phyloP scores from a whole-genome alignment of 305 asterid genomes.

The Fraxinus angustifolia region DNA sequence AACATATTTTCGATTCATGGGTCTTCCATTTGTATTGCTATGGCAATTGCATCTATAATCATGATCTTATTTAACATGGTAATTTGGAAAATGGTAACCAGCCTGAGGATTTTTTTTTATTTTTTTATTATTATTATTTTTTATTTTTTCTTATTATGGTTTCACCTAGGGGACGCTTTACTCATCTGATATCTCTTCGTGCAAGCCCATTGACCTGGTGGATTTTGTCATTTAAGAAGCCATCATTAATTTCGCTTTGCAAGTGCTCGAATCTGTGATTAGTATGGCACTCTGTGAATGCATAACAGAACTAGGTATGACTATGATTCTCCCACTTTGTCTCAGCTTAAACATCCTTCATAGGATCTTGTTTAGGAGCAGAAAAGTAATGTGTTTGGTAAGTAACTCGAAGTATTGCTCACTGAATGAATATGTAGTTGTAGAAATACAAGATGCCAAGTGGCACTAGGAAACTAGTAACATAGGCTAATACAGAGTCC shows the following conservation, averaged over 20 bases:
- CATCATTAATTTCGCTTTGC: not conserved
- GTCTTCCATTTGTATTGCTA: not conserved
- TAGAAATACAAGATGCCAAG: not conserved
- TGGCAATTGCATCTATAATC: not conserved
- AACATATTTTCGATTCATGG: not conserved
- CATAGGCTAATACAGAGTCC: not conserved
- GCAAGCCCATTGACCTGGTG: not conserved
- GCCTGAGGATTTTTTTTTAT: not conserved
- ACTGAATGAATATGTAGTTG: not conserved
- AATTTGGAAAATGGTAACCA: not conserved
- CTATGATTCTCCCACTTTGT: not conserved
- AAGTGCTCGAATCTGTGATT: not conserved
- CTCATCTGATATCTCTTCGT: not conserved
- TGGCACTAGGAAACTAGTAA: not conserved
- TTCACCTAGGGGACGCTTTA: not conserved
- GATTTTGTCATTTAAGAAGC: not conserved
- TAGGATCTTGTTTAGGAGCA: not conserved
- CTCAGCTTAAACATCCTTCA: not conserved
- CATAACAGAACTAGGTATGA: not conserved
- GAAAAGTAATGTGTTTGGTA: not conserved
- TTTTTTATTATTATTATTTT: not conserved
- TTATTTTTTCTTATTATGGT: not conserved
- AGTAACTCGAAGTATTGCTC: not conserved
- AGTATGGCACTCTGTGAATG: not conserved
- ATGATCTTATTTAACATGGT: not conserved